Conservation (phyloP, 305 asterid genomes). For the Solanum aculeatissimum region DNA sequence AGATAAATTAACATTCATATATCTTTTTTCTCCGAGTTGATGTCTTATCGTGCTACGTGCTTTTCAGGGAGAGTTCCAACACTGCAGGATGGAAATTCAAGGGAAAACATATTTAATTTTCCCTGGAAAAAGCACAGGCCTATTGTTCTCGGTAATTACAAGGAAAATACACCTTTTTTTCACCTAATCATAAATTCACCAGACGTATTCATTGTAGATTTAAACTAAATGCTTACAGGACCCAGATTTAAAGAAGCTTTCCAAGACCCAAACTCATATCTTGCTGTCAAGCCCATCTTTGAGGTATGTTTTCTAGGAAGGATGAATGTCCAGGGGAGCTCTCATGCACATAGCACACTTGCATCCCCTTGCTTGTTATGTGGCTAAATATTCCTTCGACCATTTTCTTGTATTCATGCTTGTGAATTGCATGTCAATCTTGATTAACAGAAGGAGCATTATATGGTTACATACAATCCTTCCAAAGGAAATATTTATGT, state of each 20-base stretch:
- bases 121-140: constrained; percentile 89
- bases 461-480: constrained; percentile 79
- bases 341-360: background rate
- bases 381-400: background rate
- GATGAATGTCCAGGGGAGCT: constrained; percentile 1
- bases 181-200: background rate
- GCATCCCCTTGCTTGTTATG: background rate
- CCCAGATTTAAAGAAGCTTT: constrained; percentile 93
- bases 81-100: constrained; percentile 77
- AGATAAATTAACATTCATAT: background rate
- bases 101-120: constrained; percentile 60
- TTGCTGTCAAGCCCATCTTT: constrained; percentile 76
- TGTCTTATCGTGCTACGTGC: constrained; percentile 4
- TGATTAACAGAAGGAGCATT: constrained; percentile 56
- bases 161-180: background rate
- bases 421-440: constrained; percentile 2
- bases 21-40: background rate
- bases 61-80: constrained; percentile 89
- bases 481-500: constrained; percentile 70
- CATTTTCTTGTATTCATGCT: constrained; percentile 1
- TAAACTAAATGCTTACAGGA: constrained; percentile 35
- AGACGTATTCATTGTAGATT: background rate
- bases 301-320: constrained; percentile 42
- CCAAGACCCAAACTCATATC: constrained; percentile 84
- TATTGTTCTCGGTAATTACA: constrained; percentile 65